These are phyloP conservation scores for Mucor plumbeus DNA, from an alignment of 371 early-diverging fungal species.

Conservation along the genomic window DNA sequence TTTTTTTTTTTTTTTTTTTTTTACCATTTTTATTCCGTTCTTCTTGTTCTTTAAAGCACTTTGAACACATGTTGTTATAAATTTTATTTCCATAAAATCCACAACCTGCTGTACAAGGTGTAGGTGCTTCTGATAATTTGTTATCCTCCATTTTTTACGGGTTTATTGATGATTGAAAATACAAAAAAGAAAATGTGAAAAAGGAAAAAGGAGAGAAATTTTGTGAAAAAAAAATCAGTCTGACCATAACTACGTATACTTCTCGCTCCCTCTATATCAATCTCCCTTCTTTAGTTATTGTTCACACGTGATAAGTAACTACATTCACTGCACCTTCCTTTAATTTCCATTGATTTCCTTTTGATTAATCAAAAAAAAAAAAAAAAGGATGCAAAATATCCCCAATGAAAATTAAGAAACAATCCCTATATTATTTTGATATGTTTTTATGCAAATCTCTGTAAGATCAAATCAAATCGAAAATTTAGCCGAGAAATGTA, in stretches of 20 bases:
- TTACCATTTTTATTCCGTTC: constrained; percentile 30
- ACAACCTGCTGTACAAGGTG: constrained; percentile 70
- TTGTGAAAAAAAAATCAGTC: constrained; percentile 1
- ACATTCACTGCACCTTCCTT: constrained; percentile 1
- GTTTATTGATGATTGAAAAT: background rate
- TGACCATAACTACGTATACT: constrained; percentile 4
- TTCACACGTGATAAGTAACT: background rate
- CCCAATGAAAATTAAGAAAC: background rate
- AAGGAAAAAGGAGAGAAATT: constrained; percentile 14
- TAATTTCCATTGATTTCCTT: constrained; percentile 4
- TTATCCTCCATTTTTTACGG: constrained; percentile 64
- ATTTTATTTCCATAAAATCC: constrained; percentile 69
- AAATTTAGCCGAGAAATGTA: background rate
- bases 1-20: background rate
- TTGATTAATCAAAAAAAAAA: background rate
- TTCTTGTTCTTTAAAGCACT: constrained; percentile 69
- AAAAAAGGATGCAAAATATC: background rate
- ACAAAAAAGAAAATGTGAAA: constrained; percentile 11
- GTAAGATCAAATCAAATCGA: background rate
- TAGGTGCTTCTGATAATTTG: constrained; percentile 46
- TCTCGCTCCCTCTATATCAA: background rate
- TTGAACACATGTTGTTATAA: constrained; percentile 82
- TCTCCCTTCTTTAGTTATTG: background rate
- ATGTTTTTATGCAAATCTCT: background rate
- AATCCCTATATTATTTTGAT: background rate